These are phyloP conservation scores for Lasiodiplodia sp. DNA, from an alignment of 2,329 filamentous ascomycete genomes.

Conservation along the genomic window DNA sequence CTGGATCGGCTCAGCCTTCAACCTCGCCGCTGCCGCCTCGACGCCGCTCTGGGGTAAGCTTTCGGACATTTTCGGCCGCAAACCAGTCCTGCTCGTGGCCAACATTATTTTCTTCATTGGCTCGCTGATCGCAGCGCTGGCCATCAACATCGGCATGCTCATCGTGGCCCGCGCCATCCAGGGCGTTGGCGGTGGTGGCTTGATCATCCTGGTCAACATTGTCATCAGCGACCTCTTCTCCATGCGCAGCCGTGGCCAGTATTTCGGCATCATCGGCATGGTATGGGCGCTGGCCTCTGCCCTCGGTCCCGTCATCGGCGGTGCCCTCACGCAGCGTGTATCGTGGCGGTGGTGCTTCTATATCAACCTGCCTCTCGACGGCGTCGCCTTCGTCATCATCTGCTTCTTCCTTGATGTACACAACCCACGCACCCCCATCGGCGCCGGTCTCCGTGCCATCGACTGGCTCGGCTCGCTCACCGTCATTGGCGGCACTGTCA, in stretches of 20 bases:
- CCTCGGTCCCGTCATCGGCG: conserved; percentile 72
- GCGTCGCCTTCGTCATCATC: conserved; percentile 64
- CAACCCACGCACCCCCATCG: conserved; percentile 69
- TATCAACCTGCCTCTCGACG: conserved; percentile 71
- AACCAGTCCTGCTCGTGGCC: conserved; percentile 44
- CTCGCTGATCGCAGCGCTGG: conserved; percentile 66
- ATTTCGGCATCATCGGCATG: conserved; percentile 69
- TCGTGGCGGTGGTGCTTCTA: conserved; percentile 68
- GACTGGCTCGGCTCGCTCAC: conserved; percentile 71
- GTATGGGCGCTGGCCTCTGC: conserved; percentile 72
- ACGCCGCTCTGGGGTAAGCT: conserved; percentile 52
- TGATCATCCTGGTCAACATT: conserved; percentile 70
- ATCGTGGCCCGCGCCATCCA: conserved; percentile 68
- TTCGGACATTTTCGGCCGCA: conserved; percentile 48
- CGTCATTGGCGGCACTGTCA: conserved; percentile 79
- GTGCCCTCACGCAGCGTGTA: conserved; percentile 68
- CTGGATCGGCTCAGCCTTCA: conserved; percentile 58
- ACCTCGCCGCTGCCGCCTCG: conserved; percentile 48
- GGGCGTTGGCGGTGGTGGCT: conserved; percentile 68
- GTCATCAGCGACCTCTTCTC: conserved; percentile 70
- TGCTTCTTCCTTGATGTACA: conserved; percentile 71
- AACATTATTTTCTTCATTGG: conserved; percentile 65
- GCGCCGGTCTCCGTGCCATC: conserved; percentile 68
- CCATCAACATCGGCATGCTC: conserved; percentile 67
- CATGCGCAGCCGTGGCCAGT: conserved; percentile 65